Conservation (phyloP, 768 basidiomycete species). For the Lanmaoa rubissima region DNA sequence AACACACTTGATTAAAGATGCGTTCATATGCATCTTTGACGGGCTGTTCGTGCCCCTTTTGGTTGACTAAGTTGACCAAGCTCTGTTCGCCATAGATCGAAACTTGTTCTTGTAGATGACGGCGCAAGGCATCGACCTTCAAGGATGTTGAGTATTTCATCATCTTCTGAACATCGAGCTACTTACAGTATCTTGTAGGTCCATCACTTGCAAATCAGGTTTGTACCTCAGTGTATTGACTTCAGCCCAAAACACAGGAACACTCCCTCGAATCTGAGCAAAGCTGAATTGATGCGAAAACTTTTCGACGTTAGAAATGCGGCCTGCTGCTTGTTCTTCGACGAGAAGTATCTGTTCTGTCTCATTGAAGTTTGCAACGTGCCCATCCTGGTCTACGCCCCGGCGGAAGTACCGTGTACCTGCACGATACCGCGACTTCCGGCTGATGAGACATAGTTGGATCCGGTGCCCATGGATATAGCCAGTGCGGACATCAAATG, state of each 20-base stretch:
- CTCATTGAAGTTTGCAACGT: slow-evolving; percentile 97
- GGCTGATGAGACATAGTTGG: slow-evolving; percentile 85
- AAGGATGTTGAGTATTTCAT: slow-evolving; percentile 1
- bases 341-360: slow-evolving; percentile 92
- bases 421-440: slow-evolving; percentile 90
- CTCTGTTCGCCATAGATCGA: slow-evolving; percentile 73
- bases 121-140: slow-evolving; percentile 67
- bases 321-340: slow-evolving; percentile 51
- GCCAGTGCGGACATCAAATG: slow-evolving; percentile 79
- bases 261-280: slow-evolving; percentile 91
- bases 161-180: not conserved
- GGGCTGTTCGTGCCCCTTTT: slow-evolving; percentile 88
- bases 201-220: slow-evolving; percentile 96
- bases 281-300: slow-evolving; percentile 72
- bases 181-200: slow-evolving; percentile 78
- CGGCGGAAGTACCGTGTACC: slow-evolving; percentile 97
- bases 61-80: slow-evolving; percentile 90
- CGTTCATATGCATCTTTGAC: slow-evolving; percentile 95
- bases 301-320: slow-evolving; percentile 42
- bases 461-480: slow-evolving; percentile 77
- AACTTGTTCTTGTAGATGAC: slow-evolving; percentile 74
- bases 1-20: slow-evolving; percentile 58
- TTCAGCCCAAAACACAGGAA: slow-evolving; percentile 96
- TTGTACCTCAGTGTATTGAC: slow-evolving; percentile 94
- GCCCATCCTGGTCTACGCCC: slow-evolving; percentile 84